Percentiles rank a stretch among this genome's conserved stretches.
Evolutionary conservation across 371 early-diverging fungal genomes (phyloP).

Genomic region (Haplosporangium sp.): DNA sequence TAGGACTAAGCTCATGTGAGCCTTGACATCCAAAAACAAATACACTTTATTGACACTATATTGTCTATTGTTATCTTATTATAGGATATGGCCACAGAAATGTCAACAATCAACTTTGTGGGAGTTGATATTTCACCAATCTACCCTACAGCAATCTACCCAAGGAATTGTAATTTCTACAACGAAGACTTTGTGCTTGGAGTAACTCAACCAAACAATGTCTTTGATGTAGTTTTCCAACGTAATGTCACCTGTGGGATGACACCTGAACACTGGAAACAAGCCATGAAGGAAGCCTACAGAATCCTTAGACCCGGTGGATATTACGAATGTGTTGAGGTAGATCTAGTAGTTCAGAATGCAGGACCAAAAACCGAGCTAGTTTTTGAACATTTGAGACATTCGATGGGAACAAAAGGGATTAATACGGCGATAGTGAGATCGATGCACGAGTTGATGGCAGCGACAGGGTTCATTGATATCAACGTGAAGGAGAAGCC

Average conservation of each 20-base stretch:
- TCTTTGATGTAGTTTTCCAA: slow-evolving; percentile 53
- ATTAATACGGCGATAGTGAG: slow-evolving; percentile 36
- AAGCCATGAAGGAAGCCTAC: slow-evolving; percentile 39
- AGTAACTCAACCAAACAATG: slow-evolving; percentile 27
- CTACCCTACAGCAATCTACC: slow-evolving; percentile 55
- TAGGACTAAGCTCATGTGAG: too few relatives aligned
- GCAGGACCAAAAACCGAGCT: slow-evolving; percentile 37
- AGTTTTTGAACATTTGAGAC: slow-evolving; percentile 33
- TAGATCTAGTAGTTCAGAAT: slow-evolving; percentile 32
- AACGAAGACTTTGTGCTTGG: slow-evolving; percentile 37
- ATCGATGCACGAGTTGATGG: slow-evolving; percentile 27
- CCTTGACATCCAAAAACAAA: too few relatives aligned
- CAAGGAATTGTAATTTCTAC: slow-evolving; percentile 54
- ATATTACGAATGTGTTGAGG: slow-evolving; percentile 53
- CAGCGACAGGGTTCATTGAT: slow-evolving; percentile 43
- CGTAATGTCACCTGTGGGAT: slow-evolving; percentile 59
- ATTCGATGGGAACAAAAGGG: slow-evolving; percentile 19
- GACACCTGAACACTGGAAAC: slow-evolving; percentile 55
- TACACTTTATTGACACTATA: too few relatives aligned
- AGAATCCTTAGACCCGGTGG: slow-evolving; percentile 49
- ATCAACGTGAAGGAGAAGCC: slow-evolving; percentile 36
- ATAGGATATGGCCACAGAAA: slow-evolving; percentile 57
- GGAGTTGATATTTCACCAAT: slow-evolving; percentile 55
- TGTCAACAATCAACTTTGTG: slow-evolving; percentile 41
- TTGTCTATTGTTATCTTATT: neutral